Evolutionary conservation across 495 filamentous ascomycete species (phyloP).

Genomic region (Penicillium daleae): DNA sequence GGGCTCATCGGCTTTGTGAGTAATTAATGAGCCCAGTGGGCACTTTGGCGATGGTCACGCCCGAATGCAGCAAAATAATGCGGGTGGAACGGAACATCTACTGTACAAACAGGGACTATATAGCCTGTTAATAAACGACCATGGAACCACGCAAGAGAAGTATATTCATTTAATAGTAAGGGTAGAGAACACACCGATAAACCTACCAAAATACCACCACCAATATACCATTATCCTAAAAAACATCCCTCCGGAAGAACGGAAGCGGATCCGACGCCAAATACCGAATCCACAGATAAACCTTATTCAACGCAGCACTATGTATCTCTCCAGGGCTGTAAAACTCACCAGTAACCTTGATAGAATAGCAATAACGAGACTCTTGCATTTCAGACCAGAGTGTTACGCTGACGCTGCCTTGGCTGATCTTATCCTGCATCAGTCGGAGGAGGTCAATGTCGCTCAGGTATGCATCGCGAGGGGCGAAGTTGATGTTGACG

Average conservation of each 20-base stretch:
- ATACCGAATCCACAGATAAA: background rate
- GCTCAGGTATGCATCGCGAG: background rate
- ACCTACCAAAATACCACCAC: background rate
- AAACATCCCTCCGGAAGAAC: background rate
- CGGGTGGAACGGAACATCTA: no score
- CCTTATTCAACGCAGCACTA: background rate
- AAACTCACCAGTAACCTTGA: background rate
- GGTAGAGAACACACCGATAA: background rate
- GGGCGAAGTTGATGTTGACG: background rate
- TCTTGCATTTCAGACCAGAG: background rate
- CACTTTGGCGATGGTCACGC: no score
- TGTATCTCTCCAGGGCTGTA: background rate
- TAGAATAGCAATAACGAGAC: background rate
- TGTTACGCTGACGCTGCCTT: background rate
- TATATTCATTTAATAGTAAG: background rate
- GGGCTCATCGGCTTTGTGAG: slow-evolving; percentile 22
- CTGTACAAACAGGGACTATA: no score
- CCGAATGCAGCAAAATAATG: no score
- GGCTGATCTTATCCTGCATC: background rate
- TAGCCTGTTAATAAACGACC: background rate
- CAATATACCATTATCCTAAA: background rate
- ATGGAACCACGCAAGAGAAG: background rate
- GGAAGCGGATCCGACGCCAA: background rate
- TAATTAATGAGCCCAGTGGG: background rate
- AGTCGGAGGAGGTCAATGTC: slow-evolving; percentile 3